A percentile compares a stretch with the other conserved stretches of the same genome.
These are phyloP conservation scores for Medicago lupulina DNA, from an alignment of 306 rosid species.

Conservation along the genomic window DNA sequence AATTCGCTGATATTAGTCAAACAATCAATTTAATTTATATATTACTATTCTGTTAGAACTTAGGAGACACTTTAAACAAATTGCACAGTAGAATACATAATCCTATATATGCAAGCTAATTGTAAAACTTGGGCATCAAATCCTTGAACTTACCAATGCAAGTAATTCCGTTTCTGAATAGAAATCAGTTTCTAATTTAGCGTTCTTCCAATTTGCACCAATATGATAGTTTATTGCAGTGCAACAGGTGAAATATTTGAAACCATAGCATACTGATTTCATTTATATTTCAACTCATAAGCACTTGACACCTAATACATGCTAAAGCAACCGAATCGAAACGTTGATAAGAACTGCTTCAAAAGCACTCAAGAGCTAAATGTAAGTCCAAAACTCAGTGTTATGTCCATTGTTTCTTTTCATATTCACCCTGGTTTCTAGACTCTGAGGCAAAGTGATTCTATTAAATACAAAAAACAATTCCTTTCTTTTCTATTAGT, in stretches of 20 bases:
- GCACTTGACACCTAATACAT: neutral
- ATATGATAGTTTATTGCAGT: neutral
- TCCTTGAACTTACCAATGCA: neutral
- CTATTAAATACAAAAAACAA: constrained; percentile 39
- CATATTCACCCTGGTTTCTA: neutral
- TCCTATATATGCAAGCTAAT: neutral
- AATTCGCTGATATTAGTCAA: neutral
- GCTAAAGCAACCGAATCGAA: neutral
- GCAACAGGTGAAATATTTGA: constrained; percentile 3
- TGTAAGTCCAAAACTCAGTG: neutral
- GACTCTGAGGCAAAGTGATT: constrained; percentile 9
- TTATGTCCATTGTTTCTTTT: constrained; percentile 18
- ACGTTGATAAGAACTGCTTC: neutral
- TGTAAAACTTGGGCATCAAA: neutral
- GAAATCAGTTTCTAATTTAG: neutral
- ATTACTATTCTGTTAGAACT: neutral
- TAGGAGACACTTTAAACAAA: neutral
- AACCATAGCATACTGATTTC: neutral
- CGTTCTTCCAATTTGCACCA: constrained; percentile 18
- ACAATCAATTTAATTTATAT: neutral
- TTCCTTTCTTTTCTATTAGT: constrained; percentile 9
- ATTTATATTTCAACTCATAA: constrained; percentile 22
- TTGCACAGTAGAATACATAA: too few relatives aligned
- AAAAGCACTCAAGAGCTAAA: constrained; percentile 25
- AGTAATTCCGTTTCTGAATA: neutral